Evolutionary conservation across 2,329 filamentous ascomycete species (phyloP), one percentile per base, ranked within the genome.

Genomic region (Zasmidium cellare): DNA sequence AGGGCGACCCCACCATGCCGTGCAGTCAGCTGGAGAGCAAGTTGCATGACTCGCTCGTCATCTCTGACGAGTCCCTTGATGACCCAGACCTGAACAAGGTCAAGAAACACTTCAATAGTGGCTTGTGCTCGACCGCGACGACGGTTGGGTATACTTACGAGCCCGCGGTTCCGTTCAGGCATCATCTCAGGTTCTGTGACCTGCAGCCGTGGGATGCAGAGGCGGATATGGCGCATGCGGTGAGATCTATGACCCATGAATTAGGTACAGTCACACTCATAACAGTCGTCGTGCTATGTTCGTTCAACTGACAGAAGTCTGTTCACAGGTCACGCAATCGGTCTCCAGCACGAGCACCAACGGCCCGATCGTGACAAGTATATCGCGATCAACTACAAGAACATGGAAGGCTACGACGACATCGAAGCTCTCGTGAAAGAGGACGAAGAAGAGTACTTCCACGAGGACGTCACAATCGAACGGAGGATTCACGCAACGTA

Each of bases 291-390:
- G n/a, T n/a, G n/a, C n/a, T n/a, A n/a, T n/a, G n/a, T n/a, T n/a
- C n/a, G n/a, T n/a, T n/a, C n/a, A n/a, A n/a, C n/a, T n/a, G n/a
- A n/a, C n/a, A n/a, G n/a, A n/a, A 41, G 35, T 9, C 25, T 28
- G 6, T 11, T 5, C 25, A 6, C 25, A 63, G 61, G 61, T 18
- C 62, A 65, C 20, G 56, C 58, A 14, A 52, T 63, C 12, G 62
- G 62, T 11, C 53, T 65, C 6, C 24, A 46, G 3, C 63, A 64
- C 46, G 61, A 65, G 44, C 59, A 64, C 28, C 61, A 64, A 25
- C 53, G 63, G 7, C 47, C 53, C 2, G 63, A 64, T 31, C 57
- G 59, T 22, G 59, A 64, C 44, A 24, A 57, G 3, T 59, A 49
- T 45, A 23, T 65, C 24, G 49, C 38, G 11, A 51, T 59, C 45